phyloP scores from a whole-genome alignment of 208 protist genomes.

The Strigomonas galati region DNA sequence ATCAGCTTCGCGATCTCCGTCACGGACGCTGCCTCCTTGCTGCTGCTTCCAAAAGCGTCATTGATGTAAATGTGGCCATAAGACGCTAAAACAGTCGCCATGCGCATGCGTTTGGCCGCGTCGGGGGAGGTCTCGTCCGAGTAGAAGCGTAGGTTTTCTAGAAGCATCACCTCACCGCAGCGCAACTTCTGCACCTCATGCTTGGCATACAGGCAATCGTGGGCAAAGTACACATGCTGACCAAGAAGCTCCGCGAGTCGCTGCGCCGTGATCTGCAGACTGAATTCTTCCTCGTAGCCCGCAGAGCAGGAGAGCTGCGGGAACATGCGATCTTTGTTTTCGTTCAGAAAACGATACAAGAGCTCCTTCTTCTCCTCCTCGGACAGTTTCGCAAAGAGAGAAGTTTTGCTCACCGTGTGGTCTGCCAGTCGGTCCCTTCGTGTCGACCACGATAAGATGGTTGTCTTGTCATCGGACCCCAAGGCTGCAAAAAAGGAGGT shows the following conservation, averaged over 20 bases:
- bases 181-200: slow-evolving; percentile 45
- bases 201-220: slow-evolving; percentile 78
- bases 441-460: slow-evolving; percentile 54
- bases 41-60: slow-evolving; percentile 99
- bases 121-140: slow-evolving; percentile 94
- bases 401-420: slow-evolving; percentile 53
- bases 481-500: slow-evolving; percentile 71
- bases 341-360: slow-evolving; percentile 45
- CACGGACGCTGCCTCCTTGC: slow-evolving; percentile 94
- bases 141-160: slow-evolving; percentile 99
- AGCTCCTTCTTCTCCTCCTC: slow-evolving; percentile 72
- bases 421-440: slow-evolving; percentile 37
- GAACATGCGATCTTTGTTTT: slow-evolving; percentile 60
- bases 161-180: slow-evolving; percentile 93
- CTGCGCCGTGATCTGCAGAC: slow-evolving; percentile 91
- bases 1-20: slow-evolving; percentile 82
- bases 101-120: slow-evolving; percentile 68
- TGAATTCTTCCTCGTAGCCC: slow-evolving; percentile 81
- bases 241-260: slow-evolving; percentile 90
- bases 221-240: slow-evolving; percentile 70
- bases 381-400: slow-evolving; percentile 47
- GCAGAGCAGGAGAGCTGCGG: slow-evolving; percentile 44
- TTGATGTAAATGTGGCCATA: slow-evolving; percentile 98
- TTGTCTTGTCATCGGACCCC: slow-evolving; percentile 52
- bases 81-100: slow-evolving; percentile 85